Evolutionary conservation across 2,329 filamentous ascomycete genomes (phyloP), one percentile per base, ranked within the genome.

Genomic region (Lecanoromycetidae sp.): DNA sequence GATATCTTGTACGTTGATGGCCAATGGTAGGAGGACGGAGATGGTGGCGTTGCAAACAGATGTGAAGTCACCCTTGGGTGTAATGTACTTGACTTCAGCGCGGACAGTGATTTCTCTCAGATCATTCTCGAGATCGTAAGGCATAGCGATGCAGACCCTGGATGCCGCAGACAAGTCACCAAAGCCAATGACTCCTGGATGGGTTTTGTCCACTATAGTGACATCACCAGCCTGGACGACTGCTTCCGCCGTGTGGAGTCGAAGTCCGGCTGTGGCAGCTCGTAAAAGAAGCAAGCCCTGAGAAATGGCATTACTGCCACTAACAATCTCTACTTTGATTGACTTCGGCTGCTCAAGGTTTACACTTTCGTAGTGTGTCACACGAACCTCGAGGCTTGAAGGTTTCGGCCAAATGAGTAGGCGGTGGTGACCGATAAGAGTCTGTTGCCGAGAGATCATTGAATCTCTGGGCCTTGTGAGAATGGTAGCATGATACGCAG

Each of bases 1-100:
- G 23, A 93, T 78, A 57, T 98, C 91, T 58, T 96, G 88, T 5
- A 98, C 91, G 55, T 96, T 96, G 52, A 98, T 91, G 3, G 90
- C 88, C 3, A 98, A 72, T 0, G 87, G 85, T 4, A 98, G 70
- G 1, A 83, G 75, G 1, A 91, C 82, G 2, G 80, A 75, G 17
- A 93, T 71, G 3, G 72, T 76, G 17, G 76, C 74, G 6, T 73
- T 71, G 13, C 74, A 76, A 13, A 77, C 74, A 59, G 81, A 82
- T 45, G 72, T 70, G 54, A 86, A 84, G 6, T 68, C 70, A 2
- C 80, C 83, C 2, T 76, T 66, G 0, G 77, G 70, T 0, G 84
- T 88, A 2, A 74, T 74, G 58, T 91, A 94, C 0, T 70, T 71
- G 8, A 87, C 71, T 54, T 94, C 88, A n/a, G 90, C 65, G 52